These are phyloP conservation scores for Inosperma sp. DNA, from an alignment of 768 basidiomycete genomes.

Conservation along the genomic window DNA sequence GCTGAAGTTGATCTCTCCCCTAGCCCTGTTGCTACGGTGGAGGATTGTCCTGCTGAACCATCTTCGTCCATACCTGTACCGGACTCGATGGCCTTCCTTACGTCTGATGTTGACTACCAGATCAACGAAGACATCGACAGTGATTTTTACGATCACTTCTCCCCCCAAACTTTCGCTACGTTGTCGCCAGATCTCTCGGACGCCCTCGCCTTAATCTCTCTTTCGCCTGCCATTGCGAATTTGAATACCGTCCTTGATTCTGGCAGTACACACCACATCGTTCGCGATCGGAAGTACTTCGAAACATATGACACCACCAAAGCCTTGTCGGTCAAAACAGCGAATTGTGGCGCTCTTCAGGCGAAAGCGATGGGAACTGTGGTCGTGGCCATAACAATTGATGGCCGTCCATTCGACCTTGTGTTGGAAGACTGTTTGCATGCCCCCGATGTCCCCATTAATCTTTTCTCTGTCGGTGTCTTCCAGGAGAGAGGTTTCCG, in stretches of 20 bases:
- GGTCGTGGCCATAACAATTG: neutral
- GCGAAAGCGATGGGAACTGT: slow-evolving; percentile 6
- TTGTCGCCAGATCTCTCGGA: neutral
- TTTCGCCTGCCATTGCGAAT: neutral
- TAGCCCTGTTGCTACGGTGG: no score
- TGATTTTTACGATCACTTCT: neutral
- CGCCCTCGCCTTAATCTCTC: neutral
- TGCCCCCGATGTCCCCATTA: slow-evolving; percentile 9
- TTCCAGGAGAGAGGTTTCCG: neutral
- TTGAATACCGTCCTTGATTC: slow-evolving; percentile 10
- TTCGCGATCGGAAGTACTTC: slow-evolving; percentile 7
- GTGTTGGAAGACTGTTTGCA: slow-evolving; percentile 1
- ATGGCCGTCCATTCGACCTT: neutral
- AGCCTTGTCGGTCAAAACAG: slow-evolving; percentile 4
- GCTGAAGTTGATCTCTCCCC: no score
- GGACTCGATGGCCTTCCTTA: no score
- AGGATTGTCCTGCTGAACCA: no score
- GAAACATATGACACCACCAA: neutral
- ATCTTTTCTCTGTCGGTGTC: slow-evolving; percentile 7
- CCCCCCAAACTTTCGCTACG: neutral
- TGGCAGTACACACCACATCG: slow-evolving; percentile 12
- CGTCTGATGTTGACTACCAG: neutral
- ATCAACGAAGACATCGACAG: neutral
- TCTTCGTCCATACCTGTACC: no score
- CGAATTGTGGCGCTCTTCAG: slow-evolving; percentile 9